A percentile compares a stretch with the other conserved stretches of the same genome.
phyloP scores from a whole-genome alignment of 23 red algal species.

The Gracilaria gracilis region DNA sequence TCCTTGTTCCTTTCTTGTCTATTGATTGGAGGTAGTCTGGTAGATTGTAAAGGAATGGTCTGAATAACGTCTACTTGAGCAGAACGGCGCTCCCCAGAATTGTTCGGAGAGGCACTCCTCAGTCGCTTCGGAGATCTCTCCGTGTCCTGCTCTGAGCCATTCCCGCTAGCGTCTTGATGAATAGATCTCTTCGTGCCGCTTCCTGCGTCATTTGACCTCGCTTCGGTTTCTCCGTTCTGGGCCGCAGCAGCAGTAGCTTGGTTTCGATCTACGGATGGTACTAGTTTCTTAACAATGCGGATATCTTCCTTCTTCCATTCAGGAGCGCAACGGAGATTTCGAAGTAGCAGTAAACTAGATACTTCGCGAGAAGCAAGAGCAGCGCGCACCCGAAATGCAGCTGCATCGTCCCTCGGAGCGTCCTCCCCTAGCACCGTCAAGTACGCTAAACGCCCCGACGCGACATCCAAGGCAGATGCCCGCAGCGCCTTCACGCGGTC shows the following conservation, averaged over 20 bases:
- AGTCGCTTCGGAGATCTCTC: conserved; percentile 1
- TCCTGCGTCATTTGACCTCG: not conserved
- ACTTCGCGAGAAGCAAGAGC: conserved; percentile 58
- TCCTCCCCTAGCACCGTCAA: conserved; percentile 45
- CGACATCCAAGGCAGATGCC: conserved; percentile 58
- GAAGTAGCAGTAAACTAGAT: conserved; percentile 49
- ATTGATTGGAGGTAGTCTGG: conserved; percentile 16
- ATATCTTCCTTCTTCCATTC: conserved; percentile 56
- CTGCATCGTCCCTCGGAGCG: conserved; percentile 28
- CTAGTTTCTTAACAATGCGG: conserved; percentile 33
- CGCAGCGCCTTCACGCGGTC: conserved; percentile 54
- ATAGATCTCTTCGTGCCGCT: not conserved
- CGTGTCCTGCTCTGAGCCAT: not conserved
- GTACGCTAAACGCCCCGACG: conserved; percentile 64
- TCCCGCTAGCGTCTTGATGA: not conserved
- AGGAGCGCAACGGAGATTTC: conserved; percentile 75
- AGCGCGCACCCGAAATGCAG: conserved; percentile 49
- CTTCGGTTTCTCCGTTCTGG: too few relatives aligned
- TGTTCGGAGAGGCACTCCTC: not conserved
- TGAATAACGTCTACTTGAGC: not conserved
- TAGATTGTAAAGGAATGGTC: conserved; percentile 33
- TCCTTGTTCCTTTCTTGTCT: conserved; percentile 1
- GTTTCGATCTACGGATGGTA: conserved; percentile 9
- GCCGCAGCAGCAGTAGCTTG: not conserved
- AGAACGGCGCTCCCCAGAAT: not conserved